A percentile compares a stretch with the other conserved stretches of the same genome.
Evolutionary conservation across 441 rosid genomes (phyloP).

Genomic region (Pelargonium citronellum): DNA sequence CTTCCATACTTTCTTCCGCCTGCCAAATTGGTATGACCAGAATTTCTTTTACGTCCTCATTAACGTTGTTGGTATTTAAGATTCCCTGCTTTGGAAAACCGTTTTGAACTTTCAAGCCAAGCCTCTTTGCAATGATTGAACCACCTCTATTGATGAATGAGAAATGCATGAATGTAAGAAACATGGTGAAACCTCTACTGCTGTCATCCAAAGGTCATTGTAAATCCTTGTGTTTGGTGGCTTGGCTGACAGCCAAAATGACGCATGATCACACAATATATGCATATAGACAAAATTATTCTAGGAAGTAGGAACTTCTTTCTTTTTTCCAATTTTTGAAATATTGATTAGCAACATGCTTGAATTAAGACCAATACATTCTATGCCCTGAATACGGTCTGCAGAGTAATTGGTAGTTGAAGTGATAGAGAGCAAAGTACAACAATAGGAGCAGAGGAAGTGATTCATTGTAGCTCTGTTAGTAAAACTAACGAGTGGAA

Average conservation of each 20-base stretch:
- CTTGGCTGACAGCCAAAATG: background rate
- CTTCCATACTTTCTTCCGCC: conserved; percentile 74
- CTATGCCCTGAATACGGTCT: no score
- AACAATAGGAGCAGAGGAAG: background rate
- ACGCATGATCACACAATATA: background rate
- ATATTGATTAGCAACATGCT: no score
- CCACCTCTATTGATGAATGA: background rate
- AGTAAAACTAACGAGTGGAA: background rate
- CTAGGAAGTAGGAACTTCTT: no score
- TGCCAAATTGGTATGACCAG: conserved; percentile 69
- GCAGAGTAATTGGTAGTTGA: background rate
- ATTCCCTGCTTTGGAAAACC: background rate
- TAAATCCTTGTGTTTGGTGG: background rate
- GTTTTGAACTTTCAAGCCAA: background rate
- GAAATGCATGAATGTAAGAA: background rate
- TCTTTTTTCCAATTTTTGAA: no score
- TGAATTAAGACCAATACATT: no score
- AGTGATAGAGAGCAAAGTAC: background rate
- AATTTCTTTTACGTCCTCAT: conserved; percentile 2
- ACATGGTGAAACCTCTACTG: no score
- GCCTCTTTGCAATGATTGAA: background rate
- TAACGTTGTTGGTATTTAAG: background rate
- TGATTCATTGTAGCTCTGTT: background rate
- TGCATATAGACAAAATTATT: no score
- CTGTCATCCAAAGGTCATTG: no score